Evolutionary conservation across 2,329 filamentous ascomycete genomes (phyloP).

Genomic region (Cryphonectria carpinicola): DNA sequence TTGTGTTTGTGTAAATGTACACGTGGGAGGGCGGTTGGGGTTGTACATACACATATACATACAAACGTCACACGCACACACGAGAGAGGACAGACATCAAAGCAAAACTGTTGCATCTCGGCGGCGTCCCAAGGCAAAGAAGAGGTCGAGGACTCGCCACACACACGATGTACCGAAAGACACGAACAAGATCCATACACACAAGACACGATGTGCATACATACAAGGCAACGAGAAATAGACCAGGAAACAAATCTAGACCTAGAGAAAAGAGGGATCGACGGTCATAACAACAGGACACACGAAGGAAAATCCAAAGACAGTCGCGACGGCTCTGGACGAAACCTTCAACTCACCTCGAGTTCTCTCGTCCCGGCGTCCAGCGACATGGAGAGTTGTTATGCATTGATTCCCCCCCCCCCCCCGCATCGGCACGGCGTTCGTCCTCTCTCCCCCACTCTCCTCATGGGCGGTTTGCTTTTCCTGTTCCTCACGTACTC

Average conservation of each 20-base stretch:
- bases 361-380: neutral
- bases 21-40: neutral
- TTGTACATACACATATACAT: neutral
- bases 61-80: neutral
- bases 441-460: neutral
- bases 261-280: neutral
- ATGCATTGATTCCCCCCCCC: neutral
- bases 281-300: neutral
- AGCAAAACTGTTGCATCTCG: too few relatives aligned
- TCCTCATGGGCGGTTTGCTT: neutral
- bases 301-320: neutral
- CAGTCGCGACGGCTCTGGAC: neutral
- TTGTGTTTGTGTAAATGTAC: neutral
- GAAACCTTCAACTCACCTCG: neutral
- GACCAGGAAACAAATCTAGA: neutral
- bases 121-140: neutral
- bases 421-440: slow-evolving; percentile 2
- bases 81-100: neutral
- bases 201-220: neutral
- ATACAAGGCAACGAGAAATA: neutral
- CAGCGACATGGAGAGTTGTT: neutral
- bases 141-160: neutral
- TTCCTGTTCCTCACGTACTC: neutral
- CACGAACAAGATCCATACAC: neutral
- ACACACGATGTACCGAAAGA: neutral